A percentile compares a stretch with the other conserved stretches of the same genome.
Evolutionary conservation across 2,329 filamentous ascomycete species (phyloP).

Genomic region (Colletotrichum horii): DNA sequence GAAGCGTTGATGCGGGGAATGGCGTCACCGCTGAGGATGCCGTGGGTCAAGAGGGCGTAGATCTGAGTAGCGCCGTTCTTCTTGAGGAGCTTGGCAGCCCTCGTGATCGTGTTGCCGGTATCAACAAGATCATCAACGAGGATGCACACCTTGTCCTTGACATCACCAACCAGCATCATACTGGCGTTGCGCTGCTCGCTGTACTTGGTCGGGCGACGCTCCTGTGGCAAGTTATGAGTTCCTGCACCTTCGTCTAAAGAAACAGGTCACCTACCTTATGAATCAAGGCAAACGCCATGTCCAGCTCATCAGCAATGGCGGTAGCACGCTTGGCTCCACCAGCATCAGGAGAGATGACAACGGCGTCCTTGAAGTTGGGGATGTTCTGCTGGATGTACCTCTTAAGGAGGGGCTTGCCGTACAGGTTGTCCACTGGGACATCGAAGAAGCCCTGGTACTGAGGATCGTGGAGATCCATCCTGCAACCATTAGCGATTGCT

Average conservation of each 20-base stretch:
- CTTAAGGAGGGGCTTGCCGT: constrained; percentile 77
- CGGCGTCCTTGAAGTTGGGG: constrained; percentile 81
- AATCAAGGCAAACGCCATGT: constrained; percentile 95
- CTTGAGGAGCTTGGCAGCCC: constrained; percentile 95
- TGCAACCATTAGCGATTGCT: constrained; percentile 28
- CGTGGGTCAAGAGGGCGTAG: constrained; percentile 92
- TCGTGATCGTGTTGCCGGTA: constrained; percentile 95
- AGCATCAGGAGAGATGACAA: constrained; percentile 95
- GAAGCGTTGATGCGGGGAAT: constrained; percentile 94
- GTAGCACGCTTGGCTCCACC: constrained; percentile 96
- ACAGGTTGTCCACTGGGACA: constrained; percentile 97
- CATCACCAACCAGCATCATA: constrained; percentile 94
- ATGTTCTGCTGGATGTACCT: constrained; percentile 81
- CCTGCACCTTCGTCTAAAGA: not conserved
- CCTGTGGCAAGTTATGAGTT: constrained; percentile 51
- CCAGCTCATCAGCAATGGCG: constrained; percentile 89
- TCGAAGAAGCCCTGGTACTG: constrained; percentile 99
- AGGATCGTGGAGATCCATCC: constrained; percentile 92
- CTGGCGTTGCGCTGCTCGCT: constrained; percentile 88
- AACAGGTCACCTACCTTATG: constrained; percentile 76
- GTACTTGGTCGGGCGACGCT: constrained; percentile 87
- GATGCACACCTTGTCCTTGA: constrained; percentile 81
- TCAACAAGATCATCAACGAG: constrained; percentile 94
- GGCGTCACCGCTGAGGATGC: constrained; percentile 92
- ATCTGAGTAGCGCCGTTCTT: constrained; percentile 92